A percentile compares a stretch with the other conserved stretches of the same genome.
Conservation (phyloP, 768 basidiomycete species). For the Tephrocybe sp. region DNA sequence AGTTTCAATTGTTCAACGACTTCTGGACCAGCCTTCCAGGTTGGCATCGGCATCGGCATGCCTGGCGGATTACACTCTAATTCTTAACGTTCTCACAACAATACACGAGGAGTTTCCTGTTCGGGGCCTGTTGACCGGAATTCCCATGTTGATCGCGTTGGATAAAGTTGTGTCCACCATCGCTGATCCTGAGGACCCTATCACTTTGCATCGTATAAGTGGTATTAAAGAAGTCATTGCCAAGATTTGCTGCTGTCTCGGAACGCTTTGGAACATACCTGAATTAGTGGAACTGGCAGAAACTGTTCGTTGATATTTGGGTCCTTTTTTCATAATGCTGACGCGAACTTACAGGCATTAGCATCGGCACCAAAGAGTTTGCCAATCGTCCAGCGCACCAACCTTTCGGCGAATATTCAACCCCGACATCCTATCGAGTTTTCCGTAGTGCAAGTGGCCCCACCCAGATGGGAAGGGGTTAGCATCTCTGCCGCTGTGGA, state of each 20-base stretch:
- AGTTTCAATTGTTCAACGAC: constrained; percentile 47
- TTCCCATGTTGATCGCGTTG: constrained; percentile 85
- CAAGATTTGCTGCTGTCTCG: constrained; percentile 66
- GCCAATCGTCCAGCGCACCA: constrained; percentile 29
- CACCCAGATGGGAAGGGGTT: constrained; percentile 39
- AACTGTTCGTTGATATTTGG: constrained; percentile 39
- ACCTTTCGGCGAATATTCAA: constrained; percentile 39
- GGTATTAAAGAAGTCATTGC: constrained; percentile 63
- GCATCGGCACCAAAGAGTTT: constrained; percentile 33
- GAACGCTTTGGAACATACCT: constrained; percentile 63
- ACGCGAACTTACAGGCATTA: constrained; percentile 39
- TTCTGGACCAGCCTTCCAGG: constrained; percentile 47
- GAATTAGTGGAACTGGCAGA: constrained; percentile 53
- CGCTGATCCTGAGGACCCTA: constrained; percentile 36
- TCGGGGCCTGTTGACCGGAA: constrained; percentile 68
- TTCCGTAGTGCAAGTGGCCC: constrained; percentile 22
- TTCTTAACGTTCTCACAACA: constrained; percentile 62
- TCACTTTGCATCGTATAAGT: constrained; percentile 40
- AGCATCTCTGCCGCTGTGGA: constrained; percentile 52
- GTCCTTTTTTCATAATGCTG: constrained; percentile 6
- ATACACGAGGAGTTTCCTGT: constrained; percentile 74
- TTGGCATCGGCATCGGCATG: constrained; percentile 51
- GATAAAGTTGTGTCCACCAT: constrained; percentile 49
- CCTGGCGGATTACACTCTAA: constrained; percentile 71
- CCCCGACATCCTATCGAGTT: constrained; percentile 45